Evolutionary conservation across 148 eudicot genomes (phyloP).

Genomic region (Polygonum maritimum): DNA sequence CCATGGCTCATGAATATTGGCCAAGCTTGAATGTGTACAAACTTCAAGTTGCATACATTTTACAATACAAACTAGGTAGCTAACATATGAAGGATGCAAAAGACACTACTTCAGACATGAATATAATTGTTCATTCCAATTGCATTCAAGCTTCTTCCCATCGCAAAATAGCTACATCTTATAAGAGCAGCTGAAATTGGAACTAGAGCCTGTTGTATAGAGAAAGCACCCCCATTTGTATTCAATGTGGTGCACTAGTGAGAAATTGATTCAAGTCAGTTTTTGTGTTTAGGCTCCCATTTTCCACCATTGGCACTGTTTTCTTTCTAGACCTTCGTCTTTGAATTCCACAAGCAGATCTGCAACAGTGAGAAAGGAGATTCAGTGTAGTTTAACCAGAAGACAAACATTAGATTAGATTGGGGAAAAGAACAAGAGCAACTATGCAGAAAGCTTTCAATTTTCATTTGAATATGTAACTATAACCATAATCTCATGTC

Average conservation of each 20-base stretch:
- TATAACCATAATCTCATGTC: neutral
- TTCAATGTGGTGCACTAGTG: neutral
- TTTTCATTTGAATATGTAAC: neutral
- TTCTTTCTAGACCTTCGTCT: conserved; percentile 4
- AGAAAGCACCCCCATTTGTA: neutral
- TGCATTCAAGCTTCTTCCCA: neutral
- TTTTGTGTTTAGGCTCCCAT: conserved; percentile 6
- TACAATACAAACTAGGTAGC: neutral
- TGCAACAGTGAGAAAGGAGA: neutral
- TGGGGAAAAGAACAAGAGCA: neutral
- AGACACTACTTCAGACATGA: neutral
- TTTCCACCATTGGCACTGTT: conserved; percentile 2
- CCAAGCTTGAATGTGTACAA: neutral
- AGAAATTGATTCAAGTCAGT: neutral
- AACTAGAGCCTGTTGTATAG: neutral
- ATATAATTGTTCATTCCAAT: neutral
- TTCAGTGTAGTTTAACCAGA: neutral
- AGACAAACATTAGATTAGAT: neutral
- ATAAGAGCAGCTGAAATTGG: neutral
- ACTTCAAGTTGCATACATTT: neutral
- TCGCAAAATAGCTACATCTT: neutral
- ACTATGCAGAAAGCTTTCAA: neutral
- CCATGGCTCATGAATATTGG: neutral
- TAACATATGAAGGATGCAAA: neutral
- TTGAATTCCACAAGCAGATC: conserved; percentile 10